phyloP scores from a whole-genome alignment of 1,284 basidiomycete species.

The Sphagnurus paluster region DNA sequence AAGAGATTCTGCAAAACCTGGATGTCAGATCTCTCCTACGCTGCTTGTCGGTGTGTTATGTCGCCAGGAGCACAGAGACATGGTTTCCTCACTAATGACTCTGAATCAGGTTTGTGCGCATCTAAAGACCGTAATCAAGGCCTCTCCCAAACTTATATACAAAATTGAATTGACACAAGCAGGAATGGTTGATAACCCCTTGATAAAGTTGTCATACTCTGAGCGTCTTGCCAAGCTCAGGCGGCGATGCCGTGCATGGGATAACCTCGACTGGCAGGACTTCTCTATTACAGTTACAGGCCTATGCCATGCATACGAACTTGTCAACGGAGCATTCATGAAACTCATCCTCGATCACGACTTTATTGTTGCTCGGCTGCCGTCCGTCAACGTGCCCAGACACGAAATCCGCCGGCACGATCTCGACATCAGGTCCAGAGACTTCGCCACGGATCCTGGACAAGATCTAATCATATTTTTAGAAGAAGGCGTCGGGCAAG shows the following conservation, averaged over 20 bases:
- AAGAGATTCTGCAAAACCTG: neutral
- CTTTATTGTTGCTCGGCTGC: slow-evolving; percentile 41
- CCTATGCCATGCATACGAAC: slow-evolving; percentile 53
- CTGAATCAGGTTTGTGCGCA: slow-evolving; percentile 44
- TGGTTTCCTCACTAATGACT: no score
- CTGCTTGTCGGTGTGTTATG: neutral
- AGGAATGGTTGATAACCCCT: slow-evolving; percentile 39
- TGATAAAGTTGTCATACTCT: slow-evolving; percentile 24
- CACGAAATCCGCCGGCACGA: slow-evolving; percentile 33
- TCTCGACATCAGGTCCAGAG: slow-evolving; percentile 43
- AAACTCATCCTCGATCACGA: slow-evolving; percentile 38
- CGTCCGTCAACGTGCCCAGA: slow-evolving; percentile 25
- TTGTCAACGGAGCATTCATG: slow-evolving; percentile 56
- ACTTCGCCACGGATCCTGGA: slow-evolving; percentile 65
- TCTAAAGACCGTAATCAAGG: slow-evolving; percentile 33
- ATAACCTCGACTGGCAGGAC: slow-evolving; percentile 35
- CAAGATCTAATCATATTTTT: slow-evolving; percentile 51
- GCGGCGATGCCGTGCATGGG: slow-evolving; percentile 42
- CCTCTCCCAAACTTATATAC: slow-evolving; percentile 45
- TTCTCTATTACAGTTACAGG: slow-evolving; percentile 36
- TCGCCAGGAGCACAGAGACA: neutral
- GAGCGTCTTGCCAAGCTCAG: slow-evolving; percentile 42
- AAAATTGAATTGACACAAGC: slow-evolving; percentile 48
- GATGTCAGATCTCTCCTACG: neutral
- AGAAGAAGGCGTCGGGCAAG: slow-evolving; percentile 21